phyloP scores from a whole-genome alignment of 1,284 basidiomycete genomes.

The Rhodotorula sp. region DNA sequence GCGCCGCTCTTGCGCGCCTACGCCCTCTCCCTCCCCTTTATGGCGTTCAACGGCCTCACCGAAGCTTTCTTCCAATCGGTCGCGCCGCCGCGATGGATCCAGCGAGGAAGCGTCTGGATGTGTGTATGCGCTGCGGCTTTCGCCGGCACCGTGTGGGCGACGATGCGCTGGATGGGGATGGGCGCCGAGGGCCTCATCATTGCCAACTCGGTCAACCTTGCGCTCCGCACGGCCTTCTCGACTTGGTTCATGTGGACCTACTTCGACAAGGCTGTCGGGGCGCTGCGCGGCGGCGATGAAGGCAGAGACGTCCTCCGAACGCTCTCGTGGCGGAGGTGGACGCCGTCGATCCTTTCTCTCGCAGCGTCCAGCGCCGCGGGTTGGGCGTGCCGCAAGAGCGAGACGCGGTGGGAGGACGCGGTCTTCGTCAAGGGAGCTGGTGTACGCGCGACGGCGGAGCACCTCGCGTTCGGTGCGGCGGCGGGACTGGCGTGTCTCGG shows the following conservation, averaged over 20 bases:
- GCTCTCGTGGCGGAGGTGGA: constrained; percentile 16
- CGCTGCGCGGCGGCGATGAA: not conserved
- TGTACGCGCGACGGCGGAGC: constrained; percentile 9
- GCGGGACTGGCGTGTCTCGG: constrained; percentile 29
- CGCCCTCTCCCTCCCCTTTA: constrained; percentile 78
- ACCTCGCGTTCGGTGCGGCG: constrained; percentile 26
- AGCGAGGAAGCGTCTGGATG: constrained; percentile 62
- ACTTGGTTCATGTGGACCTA: constrained; percentile 30
- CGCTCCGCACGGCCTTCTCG: constrained; percentile 61
- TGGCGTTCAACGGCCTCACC: constrained; percentile 82
- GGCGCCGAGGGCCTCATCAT: constrained; percentile 73
- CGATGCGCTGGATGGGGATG: constrained; percentile 53
- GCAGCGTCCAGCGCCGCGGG: constrained; percentile 1
- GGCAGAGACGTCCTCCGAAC: no score
- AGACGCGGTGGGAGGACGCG: constrained; percentile 5
- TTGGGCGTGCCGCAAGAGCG: constrained; percentile 24
- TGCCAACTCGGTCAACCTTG: constrained; percentile 69
- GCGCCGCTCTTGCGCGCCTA: constrained; percentile 73
- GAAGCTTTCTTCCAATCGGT: constrained; percentile 85
- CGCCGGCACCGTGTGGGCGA: constrained; percentile 56
- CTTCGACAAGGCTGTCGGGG: constrained; percentile 13
- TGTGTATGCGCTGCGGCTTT: constrained; percentile 64
- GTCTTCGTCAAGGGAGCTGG: not conserved
- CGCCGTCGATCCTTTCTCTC: constrained; percentile 12
- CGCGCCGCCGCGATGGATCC: constrained; percentile 65